Percentiles rank a stretch among this genome's conserved stretches.
Evolutionary conservation across 495 filamentous ascomycete genomes (phyloP).

Genomic region (Astrothelium macrocarpum): DNA sequence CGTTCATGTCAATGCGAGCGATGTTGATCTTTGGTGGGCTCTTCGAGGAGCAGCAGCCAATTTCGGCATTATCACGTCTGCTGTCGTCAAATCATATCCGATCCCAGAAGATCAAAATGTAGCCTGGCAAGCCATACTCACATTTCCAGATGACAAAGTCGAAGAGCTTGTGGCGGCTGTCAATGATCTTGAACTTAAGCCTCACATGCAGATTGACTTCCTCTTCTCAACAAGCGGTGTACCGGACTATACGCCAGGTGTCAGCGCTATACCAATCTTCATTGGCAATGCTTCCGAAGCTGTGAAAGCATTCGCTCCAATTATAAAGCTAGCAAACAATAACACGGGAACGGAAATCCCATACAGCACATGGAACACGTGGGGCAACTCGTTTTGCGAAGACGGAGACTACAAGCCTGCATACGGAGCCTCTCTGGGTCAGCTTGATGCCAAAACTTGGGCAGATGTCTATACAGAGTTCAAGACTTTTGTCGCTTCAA

Average conservation of each 20-base stretch:
- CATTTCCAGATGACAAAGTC: slow-evolving; percentile 7
- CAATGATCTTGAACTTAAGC: slow-evolving; percentile 11
- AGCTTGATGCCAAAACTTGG: slow-evolving; percentile 18
- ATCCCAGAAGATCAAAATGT: neutral
- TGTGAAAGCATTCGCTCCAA: slow-evolving; percentile 20
- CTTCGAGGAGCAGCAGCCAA: slow-evolving; percentile 35
- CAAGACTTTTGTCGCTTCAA: slow-evolving; percentile 5
- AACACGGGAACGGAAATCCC: slow-evolving; percentile 22
- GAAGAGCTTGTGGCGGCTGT: slow-evolving; percentile 7
- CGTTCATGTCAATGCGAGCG: slow-evolving; percentile 19
- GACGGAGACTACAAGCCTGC: slow-evolving; percentile 29
- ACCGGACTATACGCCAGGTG: neutral
- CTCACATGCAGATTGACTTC: slow-evolving; percentile 11
- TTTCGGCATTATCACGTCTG: slow-evolving; percentile 37
- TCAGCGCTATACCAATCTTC: neutral
- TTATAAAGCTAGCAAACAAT: slow-evolving; percentile 22
- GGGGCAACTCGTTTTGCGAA: slow-evolving; percentile 24
- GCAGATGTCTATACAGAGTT: slow-evolving; percentile 9
- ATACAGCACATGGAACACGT: slow-evolving; percentile 28
- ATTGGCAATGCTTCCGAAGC: neutral
- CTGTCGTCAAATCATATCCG: slow-evolving; percentile 10
- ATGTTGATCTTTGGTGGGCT: slow-evolving; percentile 34
- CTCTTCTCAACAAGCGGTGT: neutral
- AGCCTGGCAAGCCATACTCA: slow-evolving; percentile 6
- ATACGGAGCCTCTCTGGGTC: slow-evolving; percentile 20